Base-by-base conservation (phyloP, 805 yeast species). In the Candida germanica region DNA sequence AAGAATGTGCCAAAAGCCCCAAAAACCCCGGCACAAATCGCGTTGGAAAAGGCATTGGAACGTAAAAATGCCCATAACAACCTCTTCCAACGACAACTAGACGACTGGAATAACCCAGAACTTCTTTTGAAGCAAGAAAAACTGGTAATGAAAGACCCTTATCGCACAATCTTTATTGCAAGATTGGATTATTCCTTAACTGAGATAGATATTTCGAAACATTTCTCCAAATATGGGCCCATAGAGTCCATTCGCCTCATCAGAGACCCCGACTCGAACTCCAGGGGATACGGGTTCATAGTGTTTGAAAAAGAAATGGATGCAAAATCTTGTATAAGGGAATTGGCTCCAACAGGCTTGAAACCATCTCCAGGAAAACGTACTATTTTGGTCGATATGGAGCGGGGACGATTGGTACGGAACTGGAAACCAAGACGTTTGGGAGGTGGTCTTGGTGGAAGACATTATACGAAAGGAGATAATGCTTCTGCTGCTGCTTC, bases 391-490 rank as follows among this genome's bases (percentile, higher is more conserved):
- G 84, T 81, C 1, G 94, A 85, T 50, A 71, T 77, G 31, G 93
- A 83, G 51, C 57, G 91, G 39, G 84, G 87, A 2, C 61, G 93
- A 30, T 57, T 77, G 1, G 72, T 75, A 11, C 73, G 81, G 37
- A 74, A 71, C 46, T 85, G 89, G 83, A 72, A 69, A 37, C 93
- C 94, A 0, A 54, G 83, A 48, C 56, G 91, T 40, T 64, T 91
- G 2, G 96, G 96, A 1, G 97, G 97, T 3, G 97, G 97, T 0
- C 59, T 85, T n/a, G 97, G 97, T 3, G 96, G 96, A 1, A 67
- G 93, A 37, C 78, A 79, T 33, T 80, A 80, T 51, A 69, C 78
- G 3, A 64, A 58, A 40, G 54, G 61, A 3, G 55, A 51, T 24
- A 46, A 46, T 23, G 61, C 69, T 0, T 63, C 71, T 3, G 69